A percentile compares a stretch with the other conserved stretches of the same genome.
Evolutionary conservation across 805 yeast genomes (phyloP).

Genomic region (Pichia ethanolica): DNA sequence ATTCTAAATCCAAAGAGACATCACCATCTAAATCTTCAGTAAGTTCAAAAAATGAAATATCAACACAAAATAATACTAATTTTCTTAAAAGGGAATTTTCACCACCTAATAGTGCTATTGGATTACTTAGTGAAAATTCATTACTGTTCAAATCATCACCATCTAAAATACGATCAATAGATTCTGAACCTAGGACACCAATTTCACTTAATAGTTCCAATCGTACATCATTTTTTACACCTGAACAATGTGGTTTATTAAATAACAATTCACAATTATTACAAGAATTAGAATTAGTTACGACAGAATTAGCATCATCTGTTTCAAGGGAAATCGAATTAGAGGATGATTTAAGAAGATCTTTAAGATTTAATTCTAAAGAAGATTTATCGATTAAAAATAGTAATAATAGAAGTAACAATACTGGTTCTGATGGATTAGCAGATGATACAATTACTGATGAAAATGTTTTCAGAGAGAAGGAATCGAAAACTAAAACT

Average conservation of each 20-base stretch:
- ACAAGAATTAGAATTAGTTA: conserved; percentile 58
- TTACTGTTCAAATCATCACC: background rate
- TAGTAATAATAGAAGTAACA: background rate
- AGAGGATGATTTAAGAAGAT: conserved; percentile 29
- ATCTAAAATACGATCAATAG: background rate
- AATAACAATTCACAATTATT: conserved; percentile 51
- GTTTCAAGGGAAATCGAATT: conserved; percentile 61
- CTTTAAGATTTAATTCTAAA: background rate
- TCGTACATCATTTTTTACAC: conserved; percentile 30
- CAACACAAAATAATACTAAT: background rate
- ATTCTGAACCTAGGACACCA: conserved; percentile 6
- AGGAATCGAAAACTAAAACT: background rate
- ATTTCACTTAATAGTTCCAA: conserved; percentile 7
- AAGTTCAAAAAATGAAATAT: background rate
- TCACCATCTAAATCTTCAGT: background rate
- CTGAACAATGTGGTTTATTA: conserved; percentile 57
- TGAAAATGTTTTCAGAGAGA: background rate
- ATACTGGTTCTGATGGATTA: background rate
- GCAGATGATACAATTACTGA: background rate
- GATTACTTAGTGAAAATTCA: background rate
- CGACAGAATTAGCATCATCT: conserved; percentile 66
- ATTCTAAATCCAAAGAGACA: background rate
- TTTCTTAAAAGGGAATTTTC: background rate
- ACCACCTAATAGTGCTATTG: background rate
- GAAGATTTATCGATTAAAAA: background rate